Evolutionary conservation across 768 basidiomycete species (phyloP).

Genomic region (Leccinum ochraceum): DNA sequence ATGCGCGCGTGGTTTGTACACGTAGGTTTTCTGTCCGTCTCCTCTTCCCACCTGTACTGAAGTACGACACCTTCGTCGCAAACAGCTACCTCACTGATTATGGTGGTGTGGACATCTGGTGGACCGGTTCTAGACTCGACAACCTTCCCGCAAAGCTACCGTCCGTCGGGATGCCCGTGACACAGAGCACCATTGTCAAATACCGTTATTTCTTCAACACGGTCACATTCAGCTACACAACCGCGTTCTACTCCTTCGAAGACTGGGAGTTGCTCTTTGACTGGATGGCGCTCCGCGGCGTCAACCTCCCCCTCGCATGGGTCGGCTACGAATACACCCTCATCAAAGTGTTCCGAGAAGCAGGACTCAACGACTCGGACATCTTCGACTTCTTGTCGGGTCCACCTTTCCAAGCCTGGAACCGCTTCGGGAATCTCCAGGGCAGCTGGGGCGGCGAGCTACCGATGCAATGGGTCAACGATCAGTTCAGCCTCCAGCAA

Average conservation of each 20-base stretch:
- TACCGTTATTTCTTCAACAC: conserved; percentile 35
- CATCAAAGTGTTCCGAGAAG: conserved; percentile 38
- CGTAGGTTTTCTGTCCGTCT: neutral
- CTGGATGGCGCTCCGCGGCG: conserved; percentile 42
- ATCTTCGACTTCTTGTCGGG: conserved; percentile 39
- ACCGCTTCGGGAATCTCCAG: conserved; percentile 46
- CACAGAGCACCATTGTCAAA: conserved; percentile 36
- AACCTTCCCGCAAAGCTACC: conserved; percentile 34
- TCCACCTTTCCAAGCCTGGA: conserved; percentile 28
- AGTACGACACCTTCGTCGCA: neutral
- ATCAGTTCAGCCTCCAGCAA: conserved; percentile 38
- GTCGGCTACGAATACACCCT: conserved; percentile 42
- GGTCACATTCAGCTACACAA: neutral
- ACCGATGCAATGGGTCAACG: conserved; percentile 23
- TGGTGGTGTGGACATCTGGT: conserved; percentile 43
- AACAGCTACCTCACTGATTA: conserved; percentile 38
- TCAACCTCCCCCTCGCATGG: conserved; percentile 46
- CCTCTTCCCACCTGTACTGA: neutral
- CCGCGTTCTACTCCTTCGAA: conserved; percentile 39
- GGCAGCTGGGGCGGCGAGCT: conserved; percentile 40
- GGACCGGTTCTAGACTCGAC: conserved; percentile 42
- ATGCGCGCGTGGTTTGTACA: neutral
- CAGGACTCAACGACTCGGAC: conserved; percentile 37
- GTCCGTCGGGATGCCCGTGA: conserved; percentile 31
- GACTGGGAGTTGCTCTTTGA: conserved; percentile 43